Evolutionary conservation across 192 early-diverging fungal species (phyloP), one percentile per base, ranked within the genome.

Genomic region (Geranomyces variabilis): DNA sequence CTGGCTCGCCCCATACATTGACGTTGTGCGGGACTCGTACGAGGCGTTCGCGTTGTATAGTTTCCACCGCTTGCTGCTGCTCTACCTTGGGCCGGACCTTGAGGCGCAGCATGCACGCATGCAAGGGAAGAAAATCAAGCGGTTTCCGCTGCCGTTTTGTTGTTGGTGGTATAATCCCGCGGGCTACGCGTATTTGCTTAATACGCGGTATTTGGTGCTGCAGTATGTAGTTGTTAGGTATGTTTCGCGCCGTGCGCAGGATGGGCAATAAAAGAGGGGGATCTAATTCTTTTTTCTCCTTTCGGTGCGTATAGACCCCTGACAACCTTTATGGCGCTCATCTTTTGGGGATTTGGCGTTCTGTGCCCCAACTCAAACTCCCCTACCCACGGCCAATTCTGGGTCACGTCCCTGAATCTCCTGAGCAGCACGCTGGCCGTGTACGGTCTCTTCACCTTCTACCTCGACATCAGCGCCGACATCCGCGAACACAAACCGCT

Each of bases 41-140:
- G 90, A 93, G 76, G 90, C 90, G 15, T 91, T 91, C 81, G 88
- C 85, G 17, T 87, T 93, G 69, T 82, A 86, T 31, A 84, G 83
- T 14, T 93, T 93, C 80, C 90, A 90, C 79, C 78, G 84, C 63
- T 80, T 93, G 30, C 75, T 93, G 36, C 70, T 90, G 22, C 84
- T 85, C 65, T 92, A 90, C 73, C 80, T 93, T 45, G 92, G 92
- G 67, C 69, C 73, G 19, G 19, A 68, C 48, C 22, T 75, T 7
- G 67, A 72, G 24, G 57, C 66, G 0, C 90, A 89, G 63, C 83
- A 86, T 53, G 71, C 62, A 9, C 69, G 77, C 36, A 70, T 88
- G 66, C 55, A 63, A 15, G 80, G 80, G 63, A 81, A 80, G 26
- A 63, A 70, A 14, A 76, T 81, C 47, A 74, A 61, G 62, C 43